Conservation (phyloP, 768 basidiomycete species). For the Collybia sp. region DNA sequence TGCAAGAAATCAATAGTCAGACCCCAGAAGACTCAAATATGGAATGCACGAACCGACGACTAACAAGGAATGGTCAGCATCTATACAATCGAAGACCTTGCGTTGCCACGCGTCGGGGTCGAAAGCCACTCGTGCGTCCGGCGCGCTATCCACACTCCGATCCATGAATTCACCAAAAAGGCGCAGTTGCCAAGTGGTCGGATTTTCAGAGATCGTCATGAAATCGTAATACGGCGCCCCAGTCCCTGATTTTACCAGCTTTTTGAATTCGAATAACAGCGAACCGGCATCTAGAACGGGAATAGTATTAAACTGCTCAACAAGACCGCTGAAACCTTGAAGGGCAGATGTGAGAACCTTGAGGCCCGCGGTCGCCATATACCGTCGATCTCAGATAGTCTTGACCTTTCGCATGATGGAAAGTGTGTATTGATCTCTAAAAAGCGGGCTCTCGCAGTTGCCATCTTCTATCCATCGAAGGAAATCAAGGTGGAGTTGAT, state of each 20-base stretch:
- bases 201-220: slow-evolving; percentile 53
- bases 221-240: slow-evolving; percentile 36
- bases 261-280: slow-evolving; percentile 49
- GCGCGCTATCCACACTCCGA: slow-evolving; percentile 59
- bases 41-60: slow-evolving; percentile 52
- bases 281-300: slow-evolving; percentile 14
- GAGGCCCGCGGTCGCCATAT: slow-evolving; percentile 28
- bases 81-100: slow-evolving; percentile 59
- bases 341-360: slow-evolving; percentile 36
- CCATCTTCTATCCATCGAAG: slow-evolving; percentile 46
- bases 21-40: neutral
- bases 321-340: slow-evolving; percentile 39
- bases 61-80: slow-evolving; percentile 52
- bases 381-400: slow-evolving; percentile 31
- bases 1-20: slow-evolving; percentile 15
- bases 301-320: neutral
- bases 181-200: slow-evolving; percentile 64
- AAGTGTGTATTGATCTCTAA: slow-evolving; percentile 43
- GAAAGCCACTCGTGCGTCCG: slow-evolving; percentile 56
- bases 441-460: slow-evolving; percentile 24
- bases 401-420: slow-evolving; percentile 44
- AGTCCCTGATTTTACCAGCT: slow-evolving; percentile 45
- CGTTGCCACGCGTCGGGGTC: slow-evolving; percentile 71
- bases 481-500: slow-evolving; percentile 49
- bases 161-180: slow-evolving; percentile 71